Conservation (phyloP, 2,329 filamentous ascomycete species). For the Nigrospora sphaerica region DNA sequence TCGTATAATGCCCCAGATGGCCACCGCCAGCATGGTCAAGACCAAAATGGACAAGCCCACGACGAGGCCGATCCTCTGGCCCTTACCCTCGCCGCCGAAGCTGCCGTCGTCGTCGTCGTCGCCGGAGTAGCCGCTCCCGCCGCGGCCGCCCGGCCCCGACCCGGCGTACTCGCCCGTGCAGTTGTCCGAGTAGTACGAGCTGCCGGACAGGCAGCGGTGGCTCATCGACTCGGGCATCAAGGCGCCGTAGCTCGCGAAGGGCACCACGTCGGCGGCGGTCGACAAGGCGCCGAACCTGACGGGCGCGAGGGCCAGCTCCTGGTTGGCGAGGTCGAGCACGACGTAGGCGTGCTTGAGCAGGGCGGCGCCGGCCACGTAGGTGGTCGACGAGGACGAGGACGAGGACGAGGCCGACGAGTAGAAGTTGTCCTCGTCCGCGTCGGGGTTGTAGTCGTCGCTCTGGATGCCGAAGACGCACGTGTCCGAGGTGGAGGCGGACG, state of each 20-base stretch:
- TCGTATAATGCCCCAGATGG: conserved; percentile 4
- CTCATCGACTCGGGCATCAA: conserved; percentile 15
- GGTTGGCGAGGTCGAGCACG: conserved; percentile 24
- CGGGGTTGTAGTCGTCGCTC: neutral
- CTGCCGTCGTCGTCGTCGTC: neutral
- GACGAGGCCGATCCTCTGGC: conserved; percentile 2
- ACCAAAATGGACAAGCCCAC: conserved; percentile 1
- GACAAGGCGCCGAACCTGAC: conserved; percentile 12
- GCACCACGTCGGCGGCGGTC: conserved; percentile 12
- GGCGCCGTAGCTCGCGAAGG: conserved; percentile 18
- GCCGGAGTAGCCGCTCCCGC: neutral
- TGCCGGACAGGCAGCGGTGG: neutral
- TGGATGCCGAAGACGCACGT: neutral
- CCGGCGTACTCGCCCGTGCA: neutral
- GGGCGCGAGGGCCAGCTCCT: conserved; percentile 22
- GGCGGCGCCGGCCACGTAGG: conserved; percentile 11
- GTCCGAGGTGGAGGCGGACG: neutral
- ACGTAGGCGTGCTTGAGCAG: conserved; percentile 23
- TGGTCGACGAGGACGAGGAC: conserved; percentile 8
- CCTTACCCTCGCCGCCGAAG: neutral
- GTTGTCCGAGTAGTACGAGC: neutral
- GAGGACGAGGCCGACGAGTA: neutral
- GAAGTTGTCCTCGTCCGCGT: neutral
- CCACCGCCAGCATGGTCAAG: conserved; percentile 1
- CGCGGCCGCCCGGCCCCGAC: no score